A percentile compares a stretch with the other conserved stretches of the same genome.
Evolutionary conservation across 192 early-diverging fungal genomes (phyloP).

Genomic region (Kappamyces sp.): DNA sequence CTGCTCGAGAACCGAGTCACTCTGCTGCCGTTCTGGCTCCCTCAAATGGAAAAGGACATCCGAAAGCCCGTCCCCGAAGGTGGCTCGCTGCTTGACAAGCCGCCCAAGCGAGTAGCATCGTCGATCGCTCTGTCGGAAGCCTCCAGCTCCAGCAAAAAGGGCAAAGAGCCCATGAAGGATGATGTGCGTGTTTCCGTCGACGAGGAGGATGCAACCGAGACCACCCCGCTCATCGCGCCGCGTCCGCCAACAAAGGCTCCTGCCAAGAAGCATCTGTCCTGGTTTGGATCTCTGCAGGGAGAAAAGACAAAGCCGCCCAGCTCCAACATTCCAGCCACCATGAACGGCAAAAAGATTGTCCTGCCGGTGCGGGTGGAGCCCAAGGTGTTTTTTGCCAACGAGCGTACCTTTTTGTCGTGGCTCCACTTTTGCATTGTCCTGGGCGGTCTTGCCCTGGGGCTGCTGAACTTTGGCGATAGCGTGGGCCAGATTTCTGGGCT

Average conservation of each 20-base stretch:
- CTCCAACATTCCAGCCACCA: slow-evolving; percentile 3
- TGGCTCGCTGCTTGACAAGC: slow-evolving; percentile 4
- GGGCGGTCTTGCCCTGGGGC: slow-evolving; percentile 60
- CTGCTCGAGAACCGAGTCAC: slow-evolving; percentile 64
- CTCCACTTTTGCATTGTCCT: slow-evolving; percentile 66
- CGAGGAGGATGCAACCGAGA: slow-evolving; percentile 21
- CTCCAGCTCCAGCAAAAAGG: neutral
- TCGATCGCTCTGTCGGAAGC: slow-evolving; percentile 6
- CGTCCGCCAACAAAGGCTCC: slow-evolving; percentile 1
- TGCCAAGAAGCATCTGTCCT: neutral
- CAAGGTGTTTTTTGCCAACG: slow-evolving; percentile 84
- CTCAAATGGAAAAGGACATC: slow-evolving; percentile 92
- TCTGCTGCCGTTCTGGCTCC: slow-evolving; percentile 91
- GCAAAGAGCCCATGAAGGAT: neutral
- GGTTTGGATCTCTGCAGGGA: neutral
- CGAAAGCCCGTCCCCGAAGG: slow-evolving; percentile 60
- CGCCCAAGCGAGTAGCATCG: neutral
- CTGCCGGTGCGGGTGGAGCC: slow-evolving; percentile 69
- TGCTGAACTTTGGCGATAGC: slow-evolving; percentile 70
- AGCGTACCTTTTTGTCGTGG: slow-evolving; percentile 80
- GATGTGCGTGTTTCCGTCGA: slow-evolving; percentile 13
- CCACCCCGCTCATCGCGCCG: slow-evolving; percentile 16
- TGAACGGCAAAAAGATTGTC: slow-evolving; percentile 33
- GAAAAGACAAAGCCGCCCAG: neutral
- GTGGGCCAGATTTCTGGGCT: slow-evolving; percentile 65